Percentiles rank a stretch among this genome's conserved stretches.
Evolutionary conservation across 441 rosid species (phyloP).

Genomic region (Rhodomyrtus psidioides): DNA sequence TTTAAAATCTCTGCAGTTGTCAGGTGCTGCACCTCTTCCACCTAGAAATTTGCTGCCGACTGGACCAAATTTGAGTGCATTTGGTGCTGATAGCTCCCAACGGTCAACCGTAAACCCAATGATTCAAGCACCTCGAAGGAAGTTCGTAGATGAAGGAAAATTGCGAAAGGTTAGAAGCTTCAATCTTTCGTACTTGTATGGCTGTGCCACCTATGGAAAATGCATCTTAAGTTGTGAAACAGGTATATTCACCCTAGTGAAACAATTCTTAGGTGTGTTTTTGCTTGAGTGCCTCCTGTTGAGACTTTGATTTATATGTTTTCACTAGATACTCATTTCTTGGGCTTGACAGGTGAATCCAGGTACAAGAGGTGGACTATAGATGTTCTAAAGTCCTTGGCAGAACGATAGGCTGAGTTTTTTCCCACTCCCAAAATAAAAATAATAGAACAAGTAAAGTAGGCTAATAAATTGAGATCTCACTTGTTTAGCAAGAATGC

Average conservation of each 20-base stretch:
- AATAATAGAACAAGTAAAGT: background rate
- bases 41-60: slow-evolving; percentile 69
- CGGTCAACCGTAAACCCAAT: slow-evolving; percentile 70
- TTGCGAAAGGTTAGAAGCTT: slow-evolving; percentile 64
- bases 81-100: slow-evolving; percentile 49
- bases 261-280: background rate
- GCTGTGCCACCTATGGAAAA: background rate
- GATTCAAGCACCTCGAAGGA: slow-evolving; percentile 91
- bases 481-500: background rate
- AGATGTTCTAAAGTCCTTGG: background rate
- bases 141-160: slow-evolving; percentile 99
- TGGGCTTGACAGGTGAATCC: background rate
- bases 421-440: background rate
- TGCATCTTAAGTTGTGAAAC: background rate
- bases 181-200: background rate
- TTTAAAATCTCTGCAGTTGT: slow-evolving; percentile 46
- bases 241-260: background rate
- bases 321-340: background rate
- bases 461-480: background rate
- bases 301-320: background rate
- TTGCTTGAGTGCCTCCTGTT: background rate
- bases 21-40: slow-evolving; percentile 82
- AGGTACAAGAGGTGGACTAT: background rate
- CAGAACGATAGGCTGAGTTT: background rate
- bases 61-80: slow-evolving; percentile 42